phyloP scores from a whole-genome alignment of 352 stramenopile species.

The Stramenopiles sp. region DNA sequence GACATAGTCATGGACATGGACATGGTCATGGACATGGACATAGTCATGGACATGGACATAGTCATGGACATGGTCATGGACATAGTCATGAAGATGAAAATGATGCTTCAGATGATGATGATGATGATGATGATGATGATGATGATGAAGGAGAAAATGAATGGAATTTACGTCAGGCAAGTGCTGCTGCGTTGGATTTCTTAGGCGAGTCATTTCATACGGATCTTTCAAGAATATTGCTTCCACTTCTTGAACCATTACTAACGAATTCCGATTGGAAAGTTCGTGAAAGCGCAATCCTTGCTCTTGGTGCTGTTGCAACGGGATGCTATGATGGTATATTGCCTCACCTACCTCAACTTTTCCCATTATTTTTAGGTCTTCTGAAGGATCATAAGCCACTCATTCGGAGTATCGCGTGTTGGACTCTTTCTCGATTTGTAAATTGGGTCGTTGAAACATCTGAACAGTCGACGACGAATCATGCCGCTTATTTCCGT shows the following conservation, averaged over 20 bases:
- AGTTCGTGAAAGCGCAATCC: background rate
- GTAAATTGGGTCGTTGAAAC: no score
- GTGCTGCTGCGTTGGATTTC: background rate
- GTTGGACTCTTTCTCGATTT: background rate
- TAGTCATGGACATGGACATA: no score
- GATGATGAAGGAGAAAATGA: background rate
- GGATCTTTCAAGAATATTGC: background rate
- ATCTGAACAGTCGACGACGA: no score
- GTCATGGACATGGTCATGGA: no score
- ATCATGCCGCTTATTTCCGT: no score
- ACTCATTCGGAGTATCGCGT: background rate
- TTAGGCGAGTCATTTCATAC: background rate
- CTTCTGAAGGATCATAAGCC: conserved; percentile 1
- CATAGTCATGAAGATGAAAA: no score
- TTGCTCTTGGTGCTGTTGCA: conserved; percentile 4
- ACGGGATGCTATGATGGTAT: conserved; percentile 5
- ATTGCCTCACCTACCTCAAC: background rate
- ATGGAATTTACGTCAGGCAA: background rate
- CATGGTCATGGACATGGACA: no score
- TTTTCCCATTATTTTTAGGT: conserved; percentile 4
- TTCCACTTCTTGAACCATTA: conserved; percentile 1
- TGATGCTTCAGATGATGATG: conserved; percentile 6
- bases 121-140: conserved; percentile 7
- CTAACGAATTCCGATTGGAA: conserved; percentile 4
- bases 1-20: no score